A percentile compares a stretch with the other conserved stretches of the same genome.
phyloP scores from a whole-genome alignment of 352 stramenopile species.

The Phytophthora gonapodyides region DNA sequence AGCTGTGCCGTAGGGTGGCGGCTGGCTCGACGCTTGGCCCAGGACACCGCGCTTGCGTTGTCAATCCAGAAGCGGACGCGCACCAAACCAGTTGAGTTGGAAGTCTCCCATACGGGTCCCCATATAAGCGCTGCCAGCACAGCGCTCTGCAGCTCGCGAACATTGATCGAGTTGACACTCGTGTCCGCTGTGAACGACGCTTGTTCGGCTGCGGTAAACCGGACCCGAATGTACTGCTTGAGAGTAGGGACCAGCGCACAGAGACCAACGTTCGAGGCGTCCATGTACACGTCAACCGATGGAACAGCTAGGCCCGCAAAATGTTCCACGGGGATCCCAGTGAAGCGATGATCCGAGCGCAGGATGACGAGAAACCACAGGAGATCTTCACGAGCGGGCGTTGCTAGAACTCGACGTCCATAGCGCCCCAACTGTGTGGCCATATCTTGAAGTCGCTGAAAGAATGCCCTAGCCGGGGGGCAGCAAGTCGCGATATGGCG shows the following conservation, averaged over 20 bases:
- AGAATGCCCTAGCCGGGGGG: too few relatives aligned
- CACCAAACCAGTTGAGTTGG: not conserved
- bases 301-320: too few relatives aligned
- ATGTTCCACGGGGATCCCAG: too few relatives aligned
- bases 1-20: not conserved
- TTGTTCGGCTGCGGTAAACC: not conserved
- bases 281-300: not conserved
- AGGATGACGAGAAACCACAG: too few relatives aligned
- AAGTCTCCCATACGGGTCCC: not conserved
- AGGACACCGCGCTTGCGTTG: slow-evolving; percentile 4
- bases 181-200: not conserved
- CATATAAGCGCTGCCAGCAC: not conserved
- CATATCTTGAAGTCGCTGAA: too few relatives aligned
- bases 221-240: not conserved
- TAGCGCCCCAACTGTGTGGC: too few relatives aligned
- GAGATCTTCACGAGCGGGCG: too few relatives aligned
- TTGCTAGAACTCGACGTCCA: too few relatives aligned
- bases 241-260: not conserved
- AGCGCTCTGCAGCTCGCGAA: not conserved
- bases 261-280: not conserved
- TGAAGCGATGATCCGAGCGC: too few relatives aligned
- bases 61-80: not conserved
- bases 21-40: not conserved
- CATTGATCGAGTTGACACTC: slow-evolving; percentile 1
- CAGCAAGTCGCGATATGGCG: too few relatives aligned